phyloP scores from a whole-genome alignment of 2,329 filamentous ascomycete genomes.

The Tolypocladium inflatum region DNA sequence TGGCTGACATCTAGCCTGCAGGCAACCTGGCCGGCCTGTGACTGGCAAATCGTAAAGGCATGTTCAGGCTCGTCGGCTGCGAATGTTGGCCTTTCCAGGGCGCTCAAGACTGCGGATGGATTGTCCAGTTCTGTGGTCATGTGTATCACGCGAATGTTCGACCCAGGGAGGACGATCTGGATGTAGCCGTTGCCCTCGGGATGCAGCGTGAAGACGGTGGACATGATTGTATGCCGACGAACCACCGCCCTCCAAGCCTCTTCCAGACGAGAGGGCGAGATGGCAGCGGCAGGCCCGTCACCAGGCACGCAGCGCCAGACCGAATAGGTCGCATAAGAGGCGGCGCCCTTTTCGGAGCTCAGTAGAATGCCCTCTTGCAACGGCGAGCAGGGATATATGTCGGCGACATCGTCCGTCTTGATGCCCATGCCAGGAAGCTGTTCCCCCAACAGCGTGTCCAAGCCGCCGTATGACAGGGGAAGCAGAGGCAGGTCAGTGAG shows the following conservation, averaged over 20 bases:
- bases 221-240: constrained; percentile 2
- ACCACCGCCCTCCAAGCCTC: constrained; percentile 7
- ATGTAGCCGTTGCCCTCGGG: constrained; percentile 5
- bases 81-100: neutral
- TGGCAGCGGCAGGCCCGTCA: neutral
- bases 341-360: constrained; percentile 14
- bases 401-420: neutral
- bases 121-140: neutral
- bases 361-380: constrained; percentile 26
- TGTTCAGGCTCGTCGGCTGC: constrained; percentile 4
- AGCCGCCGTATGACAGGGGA: constrained; percentile 4
- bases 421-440: constrained; percentile 3
- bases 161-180: constrained; percentile 4
- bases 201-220: constrained; percentile 5
- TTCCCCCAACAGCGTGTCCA: constrained; percentile 1
- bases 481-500: constrained; percentile 24
- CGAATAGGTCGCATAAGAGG: constrained; percentile 10
- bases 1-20: constrained; percentile 21
- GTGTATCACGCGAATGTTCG: neutral
- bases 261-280: constrained; percentile 2
- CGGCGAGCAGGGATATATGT: constrained; percentile 24
- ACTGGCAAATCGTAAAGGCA: constrained; percentile 7
- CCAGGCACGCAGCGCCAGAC: constrained; percentile 7
- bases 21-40: constrained; percentile 7
- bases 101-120: neutral